Evolutionary conservation across 768 basidiomycete species (phyloP).

Genomic region (Phanerodontia chrysosporium): DNA sequence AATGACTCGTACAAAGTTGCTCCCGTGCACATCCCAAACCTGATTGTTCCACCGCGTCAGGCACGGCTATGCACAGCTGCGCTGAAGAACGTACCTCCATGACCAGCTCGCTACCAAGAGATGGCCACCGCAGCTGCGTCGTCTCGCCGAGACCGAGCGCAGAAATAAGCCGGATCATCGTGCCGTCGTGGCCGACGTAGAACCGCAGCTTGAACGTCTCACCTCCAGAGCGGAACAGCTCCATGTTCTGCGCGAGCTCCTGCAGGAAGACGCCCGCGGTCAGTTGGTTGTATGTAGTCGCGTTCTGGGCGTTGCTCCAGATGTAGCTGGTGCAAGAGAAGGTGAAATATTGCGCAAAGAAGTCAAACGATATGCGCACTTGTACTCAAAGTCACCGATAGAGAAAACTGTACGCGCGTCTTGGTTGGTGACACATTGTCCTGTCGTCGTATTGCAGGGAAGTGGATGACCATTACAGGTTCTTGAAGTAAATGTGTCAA

Average conservation of each 20-base stretch:
- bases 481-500: conserved; percentile 47
- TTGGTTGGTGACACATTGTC: conserved; percentile 36
- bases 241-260: conserved; percentile 39
- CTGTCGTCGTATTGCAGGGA: conserved; percentile 38
- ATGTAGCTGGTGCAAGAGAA: no score
- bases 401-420: conserved; percentile 33
- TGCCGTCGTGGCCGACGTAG: conserved; percentile 46
- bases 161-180: conserved; percentile 36
- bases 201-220: conserved; percentile 35
- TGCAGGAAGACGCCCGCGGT: conserved; percentile 43
- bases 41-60: conserved; percentile 14
- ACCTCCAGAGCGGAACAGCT: conserved; percentile 27
- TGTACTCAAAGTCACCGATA: conserved; percentile 38
- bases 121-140: conserved; percentile 39
- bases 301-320: conserved; percentile 43
- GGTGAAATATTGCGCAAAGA: no score
- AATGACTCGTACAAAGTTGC: conserved; percentile 37
- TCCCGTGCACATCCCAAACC: conserved; percentile 34
- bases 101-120: conserved; percentile 42
- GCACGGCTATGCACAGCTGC: not conserved
- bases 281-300: conserved; percentile 39
- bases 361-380: conserved; percentile 22
- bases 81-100: conserved; percentile 32
- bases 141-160: conserved; percentile 36
- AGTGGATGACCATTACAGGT: conserved; percentile 42